Percentiles rank a stretch among this genome's conserved stretches.
phyloP scores from a whole-genome alignment of 768 basidiomycete genomes.

The Amanita rimosa region DNA sequence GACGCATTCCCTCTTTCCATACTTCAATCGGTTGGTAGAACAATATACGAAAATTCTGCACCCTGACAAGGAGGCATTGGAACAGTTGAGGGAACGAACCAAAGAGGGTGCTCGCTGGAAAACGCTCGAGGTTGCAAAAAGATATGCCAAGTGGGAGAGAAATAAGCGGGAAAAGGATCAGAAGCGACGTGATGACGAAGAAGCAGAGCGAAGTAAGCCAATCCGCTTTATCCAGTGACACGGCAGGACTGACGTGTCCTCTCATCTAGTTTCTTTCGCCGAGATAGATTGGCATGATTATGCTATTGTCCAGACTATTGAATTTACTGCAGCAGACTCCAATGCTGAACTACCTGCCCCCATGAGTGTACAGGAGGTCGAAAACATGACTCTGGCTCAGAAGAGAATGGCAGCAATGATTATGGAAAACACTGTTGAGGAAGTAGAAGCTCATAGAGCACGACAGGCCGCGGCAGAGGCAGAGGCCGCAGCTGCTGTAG shows the following conservation, averaged over 20 bases:
- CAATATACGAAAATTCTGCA: slow-evolving; percentile 89
- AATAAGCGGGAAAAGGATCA: slow-evolving; percentile 76
- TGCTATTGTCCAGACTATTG: slow-evolving; percentile 95
- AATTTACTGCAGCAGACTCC: slow-evolving; percentile 90
- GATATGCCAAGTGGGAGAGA: slow-evolving; percentile 84
- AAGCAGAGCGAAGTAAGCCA: slow-evolving; percentile 74
- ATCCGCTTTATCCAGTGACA: slow-evolving; percentile 3
- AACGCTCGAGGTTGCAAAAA: slow-evolving; percentile 61
- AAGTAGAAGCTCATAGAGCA: slow-evolving; percentile 73
- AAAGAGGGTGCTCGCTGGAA: slow-evolving; percentile 64
- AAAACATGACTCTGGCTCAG: slow-evolving; percentile 94
- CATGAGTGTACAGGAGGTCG: slow-evolving; percentile 89
- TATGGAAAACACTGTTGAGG: slow-evolving; percentile 88
- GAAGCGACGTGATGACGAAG: slow-evolving; percentile 81
- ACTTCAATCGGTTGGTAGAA: slow-evolving; percentile 95
- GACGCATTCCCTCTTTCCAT: slow-evolving; percentile 90
- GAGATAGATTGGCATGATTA: slow-evolving; percentile 99
- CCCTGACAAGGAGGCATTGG: slow-evolving; percentile 67
- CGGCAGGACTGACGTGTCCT: slow-evolving; percentile 3
- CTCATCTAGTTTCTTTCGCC: slow-evolving; percentile 67
- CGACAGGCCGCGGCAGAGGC: slow-evolving; percentile 80
- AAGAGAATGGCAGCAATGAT: slow-evolving; percentile 98
- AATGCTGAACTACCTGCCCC: slow-evolving; percentile 91
- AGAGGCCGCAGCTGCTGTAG: slow-evolving; percentile 73
- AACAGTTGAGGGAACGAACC: slow-evolving; percentile 53